These are phyloP conservation scores for Gnomoniopsis sp. DNA, from an alignment of 2,329 filamentous ascomycete genomes.

Conservation along the genomic window DNA sequence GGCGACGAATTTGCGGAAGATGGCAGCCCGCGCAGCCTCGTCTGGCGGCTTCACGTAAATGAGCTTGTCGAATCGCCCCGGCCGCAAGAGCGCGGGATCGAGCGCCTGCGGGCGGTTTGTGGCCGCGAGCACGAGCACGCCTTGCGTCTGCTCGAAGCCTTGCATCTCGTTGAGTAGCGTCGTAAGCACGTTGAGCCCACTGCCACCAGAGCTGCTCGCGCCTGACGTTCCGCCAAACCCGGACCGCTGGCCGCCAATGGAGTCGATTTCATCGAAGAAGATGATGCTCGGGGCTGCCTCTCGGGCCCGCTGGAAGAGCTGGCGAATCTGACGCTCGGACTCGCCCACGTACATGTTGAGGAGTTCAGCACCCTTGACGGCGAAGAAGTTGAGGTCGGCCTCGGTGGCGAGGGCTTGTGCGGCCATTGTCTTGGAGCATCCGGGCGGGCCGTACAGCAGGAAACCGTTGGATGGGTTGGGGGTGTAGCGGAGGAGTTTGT, in stretches of 20 bases:
- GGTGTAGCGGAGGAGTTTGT: conserved; percentile 33
- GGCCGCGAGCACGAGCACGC: conserved; percentile 83
- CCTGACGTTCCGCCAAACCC: conserved; percentile 41
- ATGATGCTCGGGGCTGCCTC: conserved; percentile 89
- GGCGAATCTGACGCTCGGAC: conserved; percentile 80
- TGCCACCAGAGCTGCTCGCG: conserved; percentile 26
- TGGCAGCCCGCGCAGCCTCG: conserved; percentile 67
- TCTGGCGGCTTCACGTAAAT: conserved; percentile 85
- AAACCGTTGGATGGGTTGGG: conserved; percentile 72
- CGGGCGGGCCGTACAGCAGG: conserved; percentile 86
- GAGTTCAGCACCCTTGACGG: conserved; percentile 89
- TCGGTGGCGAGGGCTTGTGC: conserved; percentile 90
- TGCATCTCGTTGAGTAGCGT: conserved; percentile 95
- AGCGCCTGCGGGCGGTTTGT: conserved; percentile 87
- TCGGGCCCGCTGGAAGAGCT: conserved; percentile 80
- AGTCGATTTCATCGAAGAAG: conserved; percentile 96
- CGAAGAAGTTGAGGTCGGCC: conserved; percentile 87
- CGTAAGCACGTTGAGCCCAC: conserved; percentile 77
- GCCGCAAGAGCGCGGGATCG: conserved; percentile 80
- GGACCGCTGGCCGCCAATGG: conserved; percentile 61
- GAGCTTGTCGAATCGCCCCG: conserved; percentile 79
- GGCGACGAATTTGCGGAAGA: conserved; percentile 65
- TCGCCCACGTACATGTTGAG: conserved; percentile 98
- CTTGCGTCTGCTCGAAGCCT: conserved; percentile 79
- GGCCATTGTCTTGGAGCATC: conserved; percentile 90